Evolutionary conservation across 225 moss, liverwort and hornwort genomes (phyloP), one percentile per base, ranked within the genome.

Genomic region (Sphagnum contortum): DNA sequence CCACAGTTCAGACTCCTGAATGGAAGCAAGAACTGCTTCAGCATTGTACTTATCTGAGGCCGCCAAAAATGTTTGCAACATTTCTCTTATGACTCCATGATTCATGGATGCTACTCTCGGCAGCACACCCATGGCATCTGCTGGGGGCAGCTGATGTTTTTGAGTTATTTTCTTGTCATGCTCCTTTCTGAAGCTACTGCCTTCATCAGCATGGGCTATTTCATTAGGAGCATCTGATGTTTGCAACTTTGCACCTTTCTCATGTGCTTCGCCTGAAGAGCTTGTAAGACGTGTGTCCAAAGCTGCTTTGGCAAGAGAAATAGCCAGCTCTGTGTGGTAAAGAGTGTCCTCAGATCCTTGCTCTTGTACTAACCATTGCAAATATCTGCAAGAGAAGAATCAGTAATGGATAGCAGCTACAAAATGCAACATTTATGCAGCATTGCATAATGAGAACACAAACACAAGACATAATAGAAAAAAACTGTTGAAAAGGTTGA

Each of bases 341-440:
- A 85, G 74, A 11, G 83, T 72, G 58, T 91, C 89, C 51, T 89
- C 85, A 68, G 85, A 78, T 44, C 91, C 93, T 69, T 98, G 85
- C 66, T 98, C 96, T 75, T 86, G 85, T 5, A 98, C 89, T 70
- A 98, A 75, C 96, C 96, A 98, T 69, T 88, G 89, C 77, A 98
- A 85, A 77, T 92, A 98, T 66, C 96, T 98, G 88, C 29, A 66
- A 46, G 3, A 11, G 2, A 6, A 29, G 9, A 2, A 12, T 66
- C 53, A 46, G 50, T 58, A 48, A 48, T 46, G 59, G 56, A 68
- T 50, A 69, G 48, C 12, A 13, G 50, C 50, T 55, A 75, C 57
- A 62, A 12, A 12, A 60, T 44, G 5, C 52, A 6, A 52, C 52
- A 52, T 0, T 5, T 6, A 60, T 44, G 5, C 52, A 6, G 2